These are phyloP conservation scores for Aspergillus coremiiformis DNA, from an alignment of 495 filamentous ascomycete genomes.

Conservation along the genomic window DNA sequence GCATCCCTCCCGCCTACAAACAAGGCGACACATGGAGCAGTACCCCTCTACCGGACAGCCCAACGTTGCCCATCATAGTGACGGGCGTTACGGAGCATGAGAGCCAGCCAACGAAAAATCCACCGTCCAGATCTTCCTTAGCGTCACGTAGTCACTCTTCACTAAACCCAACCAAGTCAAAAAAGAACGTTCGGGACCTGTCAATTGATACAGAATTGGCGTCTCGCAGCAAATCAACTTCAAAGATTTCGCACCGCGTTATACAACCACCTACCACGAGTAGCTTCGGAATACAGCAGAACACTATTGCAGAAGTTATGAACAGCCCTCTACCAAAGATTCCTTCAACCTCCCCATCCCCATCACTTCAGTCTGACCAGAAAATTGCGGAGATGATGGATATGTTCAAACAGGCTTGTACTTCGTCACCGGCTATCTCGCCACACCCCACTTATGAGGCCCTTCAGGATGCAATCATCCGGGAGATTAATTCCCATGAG, in stretches of 20 bases:
- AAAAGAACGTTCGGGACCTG: slow-evolving; percentile 38
- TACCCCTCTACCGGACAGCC: slow-evolving; percentile 36
- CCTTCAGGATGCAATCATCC: slow-evolving; percentile 40
- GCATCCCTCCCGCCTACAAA: slow-evolving; percentile 34
- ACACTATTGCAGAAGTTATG: slow-evolving; percentile 41
- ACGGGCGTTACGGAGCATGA: slow-evolving; percentile 6
- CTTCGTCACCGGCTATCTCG: slow-evolving; percentile 24
- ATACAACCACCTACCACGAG: slow-evolving; percentile 39
- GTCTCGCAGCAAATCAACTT: slow-evolving; percentile 15
- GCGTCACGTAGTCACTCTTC: slow-evolving; percentile 1
- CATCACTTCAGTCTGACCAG: slow-evolving; percentile 16
- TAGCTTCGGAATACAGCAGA: slow-evolving; percentile 17
- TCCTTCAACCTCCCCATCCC: slow-evolving; percentile 19
- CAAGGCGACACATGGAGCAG: slow-evolving; percentile 32
- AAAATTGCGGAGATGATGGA: slow-evolving; percentile 40
- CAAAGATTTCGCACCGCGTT: slow-evolving; percentile 33
- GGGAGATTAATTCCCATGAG: slow-evolving; percentile 44
- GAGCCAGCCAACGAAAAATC: slow-evolving; percentile 1
- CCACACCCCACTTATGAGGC: slow-evolving; percentile 37
- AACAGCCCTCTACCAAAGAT: slow-evolving; percentile 31
- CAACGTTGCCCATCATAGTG: slow-evolving; percentile 27
- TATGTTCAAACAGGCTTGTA: slow-evolving; percentile 35
- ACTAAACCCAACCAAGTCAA: slow-evolving; percentile 12
- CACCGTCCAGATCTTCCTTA: slow-evolving; percentile 8
- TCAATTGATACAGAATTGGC: slow-evolving; percentile 40